phyloP scores from a whole-genome alignment of 2,329 filamentous ascomycete species.

The Pyrenochaeta sp. region DNA sequence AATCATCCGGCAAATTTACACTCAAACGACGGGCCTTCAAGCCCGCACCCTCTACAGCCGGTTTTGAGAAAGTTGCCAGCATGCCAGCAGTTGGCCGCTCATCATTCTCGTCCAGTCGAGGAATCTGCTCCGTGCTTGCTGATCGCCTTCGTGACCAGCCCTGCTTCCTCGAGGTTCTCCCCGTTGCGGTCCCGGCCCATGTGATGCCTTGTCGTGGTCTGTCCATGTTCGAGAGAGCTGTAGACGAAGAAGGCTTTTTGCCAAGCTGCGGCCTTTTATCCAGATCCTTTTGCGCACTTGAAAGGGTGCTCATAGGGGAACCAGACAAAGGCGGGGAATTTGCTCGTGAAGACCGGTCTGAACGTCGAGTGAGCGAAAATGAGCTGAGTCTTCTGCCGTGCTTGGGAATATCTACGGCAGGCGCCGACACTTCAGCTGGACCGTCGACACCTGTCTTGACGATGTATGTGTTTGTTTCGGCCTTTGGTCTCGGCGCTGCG shows the following conservation, averaged over 20 bases:
- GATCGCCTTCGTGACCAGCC: conserved; percentile 44
- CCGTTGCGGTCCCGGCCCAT: conserved; percentile 37
- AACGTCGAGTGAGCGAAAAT: conserved; percentile 49
- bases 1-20: conserved; percentile 75
- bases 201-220: conserved; percentile 37
- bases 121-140: conserved; percentile 48
- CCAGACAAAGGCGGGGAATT: conserved; percentile 48
- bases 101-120: conserved; percentile 31
- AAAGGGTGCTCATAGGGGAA: conserved; percentile 47
- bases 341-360: conserved; percentile 48
- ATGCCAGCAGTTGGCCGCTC: conserved; percentile 44
- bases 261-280: conserved; percentile 20
- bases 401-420: conserved; percentile 35
- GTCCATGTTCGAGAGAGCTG: conserved; percentile 40
- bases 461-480: conserved; percentile 25
- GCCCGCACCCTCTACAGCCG: conserved; percentile 74
- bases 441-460: conserved; percentile 43
- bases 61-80: conserved; percentile 47
- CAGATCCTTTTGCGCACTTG: conserved; percentile 16
- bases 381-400: conserved; percentile 44
- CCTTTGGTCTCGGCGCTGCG: conserved; percentile 9
- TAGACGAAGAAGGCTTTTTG: conserved; percentile 39
- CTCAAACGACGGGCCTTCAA: conserved; percentile 82
- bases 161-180: conserved; percentile 28
- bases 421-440: conserved; percentile 31